Evolutionary conservation across 108 stramenopile species (phyloP), one percentile per base, ranked within the genome.

Genomic region (Skeletonema menzelii): DNA sequence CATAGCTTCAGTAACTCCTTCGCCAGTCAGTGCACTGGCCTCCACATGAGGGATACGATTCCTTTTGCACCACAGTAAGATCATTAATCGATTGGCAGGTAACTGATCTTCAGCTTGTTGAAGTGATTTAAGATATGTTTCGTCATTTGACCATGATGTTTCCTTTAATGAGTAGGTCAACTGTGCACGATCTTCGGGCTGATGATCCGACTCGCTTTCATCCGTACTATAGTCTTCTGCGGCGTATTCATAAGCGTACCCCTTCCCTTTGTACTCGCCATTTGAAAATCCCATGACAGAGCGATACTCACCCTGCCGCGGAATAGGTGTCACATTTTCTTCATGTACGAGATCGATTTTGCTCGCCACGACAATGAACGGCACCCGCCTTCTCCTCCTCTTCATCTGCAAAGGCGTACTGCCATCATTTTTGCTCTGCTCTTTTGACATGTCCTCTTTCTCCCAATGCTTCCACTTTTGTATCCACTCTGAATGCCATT

Each of bases 301-400:
- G 3, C 84, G 77, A 28, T 58, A 69, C 31, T 58, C 53, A 24
- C 28, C 34, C 24, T 26, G 11, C 19, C 46, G 28, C 35, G 34
- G 1, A 10, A 20, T 7, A 53, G 49, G 49, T 53, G 49, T 24
- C 22, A 53, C 49, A 7, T 53, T 20, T 49, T 75, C 56, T 46
- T 67, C 67, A 59, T 63, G 31, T 37, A 91, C 59, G 7, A 90
- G 66, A 73, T 94, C 93, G 35, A 88, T 72, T 75, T 94, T 94
- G 65, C 87, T 94, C 13, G 82, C 93, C 17, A 90, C 91, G 55
- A 94, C 84, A 32, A 94, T 67, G 56, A 94, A 79, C 20, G 93
- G 89, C 59, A 91, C 76, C 0, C 47, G 37, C 20, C 42, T 65
- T 49, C 55, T 74, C 66, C 56, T 71, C 19, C 46, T 58, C 64